Base-by-base conservation (phyloP, 345 rosid species). In the Citrus cavaleriei region DNA sequence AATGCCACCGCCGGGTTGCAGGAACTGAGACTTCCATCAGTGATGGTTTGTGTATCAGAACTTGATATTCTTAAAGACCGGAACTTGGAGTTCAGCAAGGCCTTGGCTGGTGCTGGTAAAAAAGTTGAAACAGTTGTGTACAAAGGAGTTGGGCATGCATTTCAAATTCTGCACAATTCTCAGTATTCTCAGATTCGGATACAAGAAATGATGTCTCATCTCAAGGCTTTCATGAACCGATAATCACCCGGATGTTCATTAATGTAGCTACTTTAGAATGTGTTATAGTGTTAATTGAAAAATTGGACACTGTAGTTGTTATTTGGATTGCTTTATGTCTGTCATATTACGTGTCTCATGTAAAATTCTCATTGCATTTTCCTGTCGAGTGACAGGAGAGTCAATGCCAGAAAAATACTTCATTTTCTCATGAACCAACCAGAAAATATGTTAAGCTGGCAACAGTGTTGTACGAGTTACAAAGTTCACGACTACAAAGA, bases 91-190 rank as follows among this genome's bases (percentile, higher is more conserved):
- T 84, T 93, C 72, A 85, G 92, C 78, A 70, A n/a, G 60, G 77
- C 85, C 68, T 82, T 88, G 92, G 81, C 83, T 76, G 58, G 76
- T 72, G 82, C 84, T 38, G 93, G 90, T n/a, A 93, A 81, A 77
- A 86, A 77, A 74, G 91, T 90, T 60, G 92, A 91, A 79, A 83
- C 70, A 10, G 84, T 86, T 21, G 79, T 86, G 34, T 90, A 90
- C 81, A 90, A 82, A 74, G 91, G 95, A 69, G 95, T 93, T 79
- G 95, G 95, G 13, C 95, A 93, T 80, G 95, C 93, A 62, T 93
- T 93, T 82, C 95, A 93, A 68, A 54, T 90, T 76, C 91, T 91
- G 28, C 84, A 84, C 35, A 85, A 82, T 58, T 89, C 85, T 77
- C 83, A 42, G 0, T 24, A 30, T 59, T 84, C 93, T 49, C 90